Percentiles rank a stretch among this genome's conserved stretches.
phyloP scores from a whole-genome alignment of 768 basidiomycete species.

The Pleurotus salmoneostramineus region DNA sequence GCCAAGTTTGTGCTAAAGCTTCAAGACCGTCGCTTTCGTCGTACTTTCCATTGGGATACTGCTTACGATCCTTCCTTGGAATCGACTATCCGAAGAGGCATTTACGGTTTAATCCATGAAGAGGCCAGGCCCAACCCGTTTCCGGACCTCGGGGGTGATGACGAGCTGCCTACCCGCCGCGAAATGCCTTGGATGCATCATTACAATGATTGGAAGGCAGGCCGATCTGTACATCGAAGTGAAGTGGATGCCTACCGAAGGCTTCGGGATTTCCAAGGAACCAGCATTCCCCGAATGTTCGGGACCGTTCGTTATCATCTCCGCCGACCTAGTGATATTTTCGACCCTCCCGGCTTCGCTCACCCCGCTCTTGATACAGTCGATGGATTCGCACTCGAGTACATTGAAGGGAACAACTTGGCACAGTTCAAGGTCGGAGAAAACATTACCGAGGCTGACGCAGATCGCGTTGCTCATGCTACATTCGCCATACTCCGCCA shows the following conservation, averaged over 20 bases:
- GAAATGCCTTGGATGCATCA: not conserved
- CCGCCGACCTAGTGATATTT: not conserved
- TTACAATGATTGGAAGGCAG: not conserved
- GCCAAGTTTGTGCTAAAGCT: not conserved
- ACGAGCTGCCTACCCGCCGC: not conserved
- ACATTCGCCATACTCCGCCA: not conserved
- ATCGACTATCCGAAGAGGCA: not conserved
- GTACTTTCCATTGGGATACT: not conserved
- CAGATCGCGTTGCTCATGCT: not conserved
- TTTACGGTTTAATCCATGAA: not conserved
- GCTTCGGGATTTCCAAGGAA: not conserved
- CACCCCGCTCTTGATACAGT: not conserved
- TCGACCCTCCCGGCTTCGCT: not conserved
- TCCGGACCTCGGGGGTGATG: not conserved
- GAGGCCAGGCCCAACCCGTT: not conserved
- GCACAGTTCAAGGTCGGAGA: not conserved
- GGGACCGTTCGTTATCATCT: not conserved
- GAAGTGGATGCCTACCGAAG: not conserved
- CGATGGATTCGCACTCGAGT: not conserved
- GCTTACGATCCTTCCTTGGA: not conserved
- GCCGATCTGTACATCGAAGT: not conserved
- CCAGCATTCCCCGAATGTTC: not conserved
- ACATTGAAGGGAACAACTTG: not conserved
- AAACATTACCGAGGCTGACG: not conserved
- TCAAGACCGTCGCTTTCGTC: not conserved